Percentiles rank a stretch among this genome's conserved stretches.
phyloP scores from a whole-genome alignment of 306 rosid species.

The Cicer yamashitae region DNA sequence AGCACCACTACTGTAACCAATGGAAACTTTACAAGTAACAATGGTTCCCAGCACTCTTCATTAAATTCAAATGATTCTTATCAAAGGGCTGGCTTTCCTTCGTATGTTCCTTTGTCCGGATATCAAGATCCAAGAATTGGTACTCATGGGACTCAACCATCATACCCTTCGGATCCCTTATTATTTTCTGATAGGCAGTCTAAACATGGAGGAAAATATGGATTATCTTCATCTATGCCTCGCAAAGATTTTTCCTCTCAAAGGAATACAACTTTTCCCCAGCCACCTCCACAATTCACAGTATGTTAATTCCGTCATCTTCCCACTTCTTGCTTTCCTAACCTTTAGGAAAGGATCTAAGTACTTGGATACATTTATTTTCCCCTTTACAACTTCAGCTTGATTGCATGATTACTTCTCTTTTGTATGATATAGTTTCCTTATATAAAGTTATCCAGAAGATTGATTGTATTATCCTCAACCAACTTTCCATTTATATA shows the following conservation, averaged over 20 bases:
- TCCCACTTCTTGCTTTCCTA: conserved; percentile 15
- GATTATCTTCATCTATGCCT: conserved; percentile 42
- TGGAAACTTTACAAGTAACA: conserved; percentile 35
- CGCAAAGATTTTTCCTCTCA: conserved; percentile 44
- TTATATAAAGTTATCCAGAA: not conserved
- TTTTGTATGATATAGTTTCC: conserved; percentile 22
- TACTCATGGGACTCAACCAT: conserved; percentile 38
- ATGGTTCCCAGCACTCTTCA: conserved; percentile 43
- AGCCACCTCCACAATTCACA: conserved; percentile 46
- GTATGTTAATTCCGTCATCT: conserved; percentile 39
- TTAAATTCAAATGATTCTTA: conserved; percentile 43
- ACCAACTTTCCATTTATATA: conserved; percentile 13
- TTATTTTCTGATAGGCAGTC: conserved; percentile 47
- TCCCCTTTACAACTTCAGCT: not conserved
- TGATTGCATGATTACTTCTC: not conserved
- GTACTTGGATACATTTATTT: not conserved
- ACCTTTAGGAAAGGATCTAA: not conserved
- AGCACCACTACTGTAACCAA: conserved; percentile 12
- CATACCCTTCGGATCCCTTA: conserved; percentile 32
- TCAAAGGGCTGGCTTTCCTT: conserved; percentile 45
- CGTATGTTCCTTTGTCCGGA: conserved; percentile 43
- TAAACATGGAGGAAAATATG: conserved; percentile 39
- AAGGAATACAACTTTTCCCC: conserved; percentile 41
- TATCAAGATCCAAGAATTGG: conserved; percentile 46
- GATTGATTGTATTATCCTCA: conserved; percentile 20